phyloP scores from a whole-genome alignment of 345 rosid species.

The Heritiera fomes region DNA sequence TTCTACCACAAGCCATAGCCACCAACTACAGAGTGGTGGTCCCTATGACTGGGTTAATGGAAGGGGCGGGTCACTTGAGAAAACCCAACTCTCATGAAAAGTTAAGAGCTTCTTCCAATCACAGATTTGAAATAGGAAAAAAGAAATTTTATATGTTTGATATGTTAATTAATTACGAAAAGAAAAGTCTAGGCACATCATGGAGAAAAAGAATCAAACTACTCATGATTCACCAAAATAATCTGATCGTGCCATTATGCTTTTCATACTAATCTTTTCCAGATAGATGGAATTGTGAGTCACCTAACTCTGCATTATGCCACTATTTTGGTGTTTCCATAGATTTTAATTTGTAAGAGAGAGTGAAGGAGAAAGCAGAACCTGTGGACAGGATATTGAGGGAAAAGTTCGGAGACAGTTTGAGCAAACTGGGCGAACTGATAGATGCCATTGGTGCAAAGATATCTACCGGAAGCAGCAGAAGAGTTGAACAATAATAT shows the following conservation, averaged over 20 bases:
- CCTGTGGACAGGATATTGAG: constrained; percentile 66
- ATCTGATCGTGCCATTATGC: no score
- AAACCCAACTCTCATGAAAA: no score
- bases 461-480: constrained; percentile 67
- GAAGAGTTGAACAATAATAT: constrained; percentile 58
- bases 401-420: constrained; percentile 62
- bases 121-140: background rate
- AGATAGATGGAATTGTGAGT: no score
- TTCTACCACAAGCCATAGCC: background rate
- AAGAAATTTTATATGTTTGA: no score
- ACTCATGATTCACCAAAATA: no score
- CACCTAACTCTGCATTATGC: no score
- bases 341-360: background rate
- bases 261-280: no score
- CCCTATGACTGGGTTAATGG: background rate
- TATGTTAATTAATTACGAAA: no score
- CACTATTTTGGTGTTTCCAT: background rate
- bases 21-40: background rate
- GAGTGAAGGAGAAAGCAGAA: constrained; percentile 12
- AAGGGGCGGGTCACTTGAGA: background rate
- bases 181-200: background rate
- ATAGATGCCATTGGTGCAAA: constrained; percentile 77
- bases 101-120: no score
- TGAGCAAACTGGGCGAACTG: constrained; percentile 72
- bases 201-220: constrained; percentile 2